These are phyloP conservation scores for Colletotrichum chlorophyti DNA, from an alignment of 2,329 filamentous ascomycete species.

Conservation along the genomic window DNA sequence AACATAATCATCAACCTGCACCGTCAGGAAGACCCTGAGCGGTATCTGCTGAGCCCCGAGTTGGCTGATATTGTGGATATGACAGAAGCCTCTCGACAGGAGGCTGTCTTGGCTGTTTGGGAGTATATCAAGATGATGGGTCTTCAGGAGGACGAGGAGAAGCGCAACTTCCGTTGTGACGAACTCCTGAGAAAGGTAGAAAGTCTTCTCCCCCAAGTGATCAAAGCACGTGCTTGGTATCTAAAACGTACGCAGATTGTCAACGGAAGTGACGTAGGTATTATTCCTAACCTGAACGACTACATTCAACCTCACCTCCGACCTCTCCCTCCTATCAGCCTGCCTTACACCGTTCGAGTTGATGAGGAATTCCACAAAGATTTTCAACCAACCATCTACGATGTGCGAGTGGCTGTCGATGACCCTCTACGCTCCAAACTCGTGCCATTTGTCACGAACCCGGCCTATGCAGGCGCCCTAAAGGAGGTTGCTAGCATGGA, in stretches of 20 bases:
- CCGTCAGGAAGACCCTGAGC: conserved; percentile 84
- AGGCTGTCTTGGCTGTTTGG: conserved; percentile 91
- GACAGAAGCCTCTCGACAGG: conserved; percentile 84
- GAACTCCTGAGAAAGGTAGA: conserved; percentile 78
- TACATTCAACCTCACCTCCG: conserved; percentile 80
- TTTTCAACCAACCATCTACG: conserved; percentile 84
- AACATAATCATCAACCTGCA: conserved; percentile 89
- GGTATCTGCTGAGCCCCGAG: conserved; percentile 79
- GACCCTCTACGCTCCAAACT: conserved; percentile 78
- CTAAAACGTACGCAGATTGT: conserved; percentile 64
- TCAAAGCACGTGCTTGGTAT: not conserved
- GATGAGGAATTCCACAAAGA: conserved; percentile 82
- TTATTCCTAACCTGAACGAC: conserved; percentile 85
- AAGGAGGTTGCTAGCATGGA: conserved; percentile 80
- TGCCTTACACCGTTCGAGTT: conserved; percentile 92
- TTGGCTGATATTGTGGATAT: conserved; percentile 87
- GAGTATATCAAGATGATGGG: conserved; percentile 89
- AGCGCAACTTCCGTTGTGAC: conserved; percentile 90
- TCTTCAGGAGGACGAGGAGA: conserved; percentile 93
- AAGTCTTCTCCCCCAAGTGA: conserved; percentile 38
- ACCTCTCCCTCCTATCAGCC: conserved; percentile 79
- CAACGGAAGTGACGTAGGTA: conserved; percentile 75
- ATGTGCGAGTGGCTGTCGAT: conserved; percentile 83
- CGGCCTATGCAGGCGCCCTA: conserved; percentile 74
- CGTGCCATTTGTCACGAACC: conserved; percentile 70